phyloP scores from a whole-genome alignment of 768 basidiomycete genomes.

The Mycena alexandri region DNA sequence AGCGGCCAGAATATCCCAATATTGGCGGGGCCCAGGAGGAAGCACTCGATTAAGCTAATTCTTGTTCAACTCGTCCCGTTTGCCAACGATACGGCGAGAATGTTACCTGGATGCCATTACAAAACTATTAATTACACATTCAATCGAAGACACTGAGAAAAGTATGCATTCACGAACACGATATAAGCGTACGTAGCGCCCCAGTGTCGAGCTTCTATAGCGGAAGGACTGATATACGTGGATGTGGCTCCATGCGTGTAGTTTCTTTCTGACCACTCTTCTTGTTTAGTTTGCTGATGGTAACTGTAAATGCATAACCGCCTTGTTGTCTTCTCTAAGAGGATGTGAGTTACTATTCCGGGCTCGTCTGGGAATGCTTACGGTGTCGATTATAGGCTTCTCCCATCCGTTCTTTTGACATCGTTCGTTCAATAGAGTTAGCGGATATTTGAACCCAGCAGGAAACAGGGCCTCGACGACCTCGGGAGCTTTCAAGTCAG shows the following conservation, averaged over 20 bases:
- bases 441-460: constrained; percentile 86
- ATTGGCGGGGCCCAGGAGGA: constrained; percentile 87
- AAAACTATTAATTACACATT: constrained; percentile 65
- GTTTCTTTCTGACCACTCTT: constrained; percentile 78
- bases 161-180: constrained; percentile 68
- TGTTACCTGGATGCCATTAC: constrained; percentile 76
- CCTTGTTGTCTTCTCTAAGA: constrained; percentile 60
- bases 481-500: constrained; percentile 42
- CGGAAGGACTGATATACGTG: constrained; percentile 72
- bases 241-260: constrained; percentile 81
- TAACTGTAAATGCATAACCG: constrained; percentile 76
- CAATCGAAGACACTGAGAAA: constrained; percentile 39
- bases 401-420: constrained; percentile 95
- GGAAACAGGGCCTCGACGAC: constrained; percentile 75
- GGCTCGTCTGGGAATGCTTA: constrained; percentile 49
- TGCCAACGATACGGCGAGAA: constrained; percentile 77
- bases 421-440: constrained; percentile 85
- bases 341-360: constrained; percentile 21
- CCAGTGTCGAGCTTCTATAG: constrained; percentile 90
- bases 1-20: constrained; percentile 82
- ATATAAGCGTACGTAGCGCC: constrained; percentile 90
- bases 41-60: constrained; percentile 74
- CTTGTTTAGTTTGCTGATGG: constrained; percentile 74
- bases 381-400: constrained; percentile 82
- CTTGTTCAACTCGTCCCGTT: constrained; percentile 83